A percentile compares a stretch with the other conserved stretches of the same genome.
Conservation (phyloP, 257 asterid species). For the Avicennia marina region DNA sequence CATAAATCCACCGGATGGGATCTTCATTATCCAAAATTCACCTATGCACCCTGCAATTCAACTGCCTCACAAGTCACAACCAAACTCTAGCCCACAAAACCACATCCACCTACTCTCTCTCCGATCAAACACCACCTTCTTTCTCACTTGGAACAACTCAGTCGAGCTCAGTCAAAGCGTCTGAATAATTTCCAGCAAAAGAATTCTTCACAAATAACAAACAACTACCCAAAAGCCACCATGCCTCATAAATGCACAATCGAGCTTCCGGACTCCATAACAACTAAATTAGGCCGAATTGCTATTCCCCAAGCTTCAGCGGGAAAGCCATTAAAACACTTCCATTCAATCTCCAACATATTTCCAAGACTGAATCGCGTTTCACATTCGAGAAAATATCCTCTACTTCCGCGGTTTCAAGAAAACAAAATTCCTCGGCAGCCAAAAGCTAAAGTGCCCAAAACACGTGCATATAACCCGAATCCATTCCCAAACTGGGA, state of each 20-base stretch:
- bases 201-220: not conserved
- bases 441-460: slow-evolving; percentile 9
- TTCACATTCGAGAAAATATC: slow-evolving; percentile 15
- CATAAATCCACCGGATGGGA: slow-evolving; percentile 64
- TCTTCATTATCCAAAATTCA: slow-evolving; percentile 55
- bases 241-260: not conserved
- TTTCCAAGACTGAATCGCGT: slow-evolving; percentile 4
- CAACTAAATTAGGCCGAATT: slow-evolving; percentile 1
- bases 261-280: slow-evolving; percentile 2
- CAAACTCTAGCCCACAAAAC: slow-evolving; percentile 16
- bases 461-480: not conserved
- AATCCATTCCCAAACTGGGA: slow-evolving; percentile 12
- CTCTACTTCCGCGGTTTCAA: slow-evolving; percentile 10
- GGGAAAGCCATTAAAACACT: not conserved
- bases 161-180: not conserved
- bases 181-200: not conserved
- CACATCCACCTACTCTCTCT: slow-evolving; percentile 16
- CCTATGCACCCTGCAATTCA: slow-evolving; percentile 19
- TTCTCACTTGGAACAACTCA: not conserved
- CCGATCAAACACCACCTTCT: slow-evolving; percentile 9
- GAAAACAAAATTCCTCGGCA: not conserved
- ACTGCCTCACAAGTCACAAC: slow-evolving; percentile 22
- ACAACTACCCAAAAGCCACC: not conserved
- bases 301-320: slow-evolving; percentile 16
- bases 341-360: slow-evolving; percentile 8